These are phyloP conservation scores for Volvox africanus DNA, from an alignment of 139 green algal species.

Conservation along the genomic window DNA sequence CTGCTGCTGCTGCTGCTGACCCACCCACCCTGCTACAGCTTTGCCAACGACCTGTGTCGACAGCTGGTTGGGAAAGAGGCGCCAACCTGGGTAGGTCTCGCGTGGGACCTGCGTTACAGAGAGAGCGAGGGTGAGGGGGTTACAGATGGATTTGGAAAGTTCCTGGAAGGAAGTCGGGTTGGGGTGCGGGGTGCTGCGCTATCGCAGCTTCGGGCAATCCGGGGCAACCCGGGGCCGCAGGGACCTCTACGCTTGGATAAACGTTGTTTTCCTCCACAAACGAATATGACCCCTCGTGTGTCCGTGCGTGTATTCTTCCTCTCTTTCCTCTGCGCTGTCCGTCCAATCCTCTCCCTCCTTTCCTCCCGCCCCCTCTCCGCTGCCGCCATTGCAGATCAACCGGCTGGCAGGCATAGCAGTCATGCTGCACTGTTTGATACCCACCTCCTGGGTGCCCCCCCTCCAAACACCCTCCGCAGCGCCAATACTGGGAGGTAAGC, in stretches of 20 bases:
- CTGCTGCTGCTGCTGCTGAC: too few relatives aligned
- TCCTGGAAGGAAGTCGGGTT: too few relatives aligned
- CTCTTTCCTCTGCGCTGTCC: neutral
- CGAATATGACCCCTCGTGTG: too few relatives aligned
- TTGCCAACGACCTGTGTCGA: constrained; percentile 79
- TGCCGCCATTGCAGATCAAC: constrained; percentile 79
- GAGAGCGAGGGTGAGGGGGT: too few relatives aligned
- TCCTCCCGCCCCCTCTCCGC: neutral
- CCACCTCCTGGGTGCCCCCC: constrained; percentile 82
- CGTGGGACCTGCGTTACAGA: too few relatives aligned
- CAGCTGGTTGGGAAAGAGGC: constrained; percentile 76
- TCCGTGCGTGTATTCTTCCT: neutral
- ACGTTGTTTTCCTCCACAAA: too few relatives aligned
- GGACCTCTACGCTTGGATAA: too few relatives aligned
- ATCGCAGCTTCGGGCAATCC: too few relatives aligned
- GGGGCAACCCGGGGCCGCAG: too few relatives aligned
- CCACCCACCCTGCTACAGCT: constrained; percentile 52
- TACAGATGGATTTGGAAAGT: too few relatives aligned
- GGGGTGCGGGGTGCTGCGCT: too few relatives aligned
- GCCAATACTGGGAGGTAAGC: constrained; percentile 6
- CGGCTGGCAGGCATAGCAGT: constrained; percentile 87
- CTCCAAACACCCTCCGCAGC: constrained; percentile 70
- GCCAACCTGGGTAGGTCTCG: constrained; percentile 74
- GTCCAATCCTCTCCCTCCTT: neutral
- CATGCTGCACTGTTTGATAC: constrained; percentile 89